Base-by-base conservation (phyloP, 2,329 filamentous ascomycete species). In the Colletotrichum melonis region DNA sequence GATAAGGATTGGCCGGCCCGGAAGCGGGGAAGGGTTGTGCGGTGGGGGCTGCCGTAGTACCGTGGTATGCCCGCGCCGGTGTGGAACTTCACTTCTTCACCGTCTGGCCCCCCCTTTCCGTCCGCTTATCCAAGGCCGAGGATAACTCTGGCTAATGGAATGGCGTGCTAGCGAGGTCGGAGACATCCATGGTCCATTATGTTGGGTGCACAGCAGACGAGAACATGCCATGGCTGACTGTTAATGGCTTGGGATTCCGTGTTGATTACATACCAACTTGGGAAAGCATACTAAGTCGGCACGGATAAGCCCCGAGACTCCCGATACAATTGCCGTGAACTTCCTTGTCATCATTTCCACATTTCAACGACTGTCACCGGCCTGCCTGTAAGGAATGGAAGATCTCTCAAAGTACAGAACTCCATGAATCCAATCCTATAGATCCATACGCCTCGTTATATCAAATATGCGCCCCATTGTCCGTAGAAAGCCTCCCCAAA, bases 1-100 rank as follows among this genome's bases (percentile, higher is more conserved):
- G 67, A 73, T 73, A 73, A 73, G 71, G 67, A 73, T 73, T 73
- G 62, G 49, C 71, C 71, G 71, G 71, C 56, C 71, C 67, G 67
- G 67, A 42, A 70, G 70, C 70, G 70, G 67, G 60, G 70, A 59
- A 59, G 42, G 42, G 9, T 8, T 55, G 22, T 54, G 11, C 32
- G 32, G 11, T 35, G 64, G 69, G 69, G 49, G 14, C 57, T 24
- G 16, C 55, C 54, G n/a, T 58, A 8, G 66, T 57, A 5, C 55
- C 42, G n/a, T 58, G 8, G 66, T 52, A 5, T 38, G 35, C 30
- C 55, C 60, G 70, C 38, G 59, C 66, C 69, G 69, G 58, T 26
- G 26, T 35, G 26, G 26, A 28, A 64, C 67, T 69, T 60, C 70
- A 60, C 60, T 65, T n/a, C 19, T 49, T 62, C 57, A 63, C 70